These are phyloP conservation scores for Chaetomium cochliodes DNA, from an alignment of 495 filamentous ascomycete species.

Conservation along the genomic window DNA sequence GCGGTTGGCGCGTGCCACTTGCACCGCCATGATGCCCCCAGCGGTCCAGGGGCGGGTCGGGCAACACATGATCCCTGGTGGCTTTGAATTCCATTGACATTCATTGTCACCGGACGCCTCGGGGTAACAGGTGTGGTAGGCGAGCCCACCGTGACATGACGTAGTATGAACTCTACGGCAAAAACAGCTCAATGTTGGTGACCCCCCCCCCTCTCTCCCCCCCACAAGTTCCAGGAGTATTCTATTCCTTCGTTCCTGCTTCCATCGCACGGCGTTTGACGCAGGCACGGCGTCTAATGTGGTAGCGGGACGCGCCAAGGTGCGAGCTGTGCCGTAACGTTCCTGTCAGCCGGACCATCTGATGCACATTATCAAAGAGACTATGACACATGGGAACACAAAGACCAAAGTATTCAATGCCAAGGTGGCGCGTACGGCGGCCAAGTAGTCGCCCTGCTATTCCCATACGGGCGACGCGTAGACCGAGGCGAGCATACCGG, in stretches of 20 bases:
- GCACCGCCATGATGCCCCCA: slow-evolving; percentile 11
- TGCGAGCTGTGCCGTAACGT: slow-evolving; percentile 15
- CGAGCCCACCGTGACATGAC: not conserved
- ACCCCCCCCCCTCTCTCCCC: not conserved
- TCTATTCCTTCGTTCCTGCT: slow-evolving; percentile 15
- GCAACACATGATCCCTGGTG: not conserved
- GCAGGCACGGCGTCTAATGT: slow-evolving; percentile 5
- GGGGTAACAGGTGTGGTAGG: not conserved
- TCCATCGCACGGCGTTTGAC: slow-evolving; percentile 1
- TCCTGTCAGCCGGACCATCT: slow-evolving; percentile 22
- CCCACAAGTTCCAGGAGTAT: not conserved
- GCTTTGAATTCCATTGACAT: not conserved
- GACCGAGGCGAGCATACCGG: slow-evolving; percentile 10
- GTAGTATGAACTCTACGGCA: not conserved
- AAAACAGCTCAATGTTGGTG: not conserved
- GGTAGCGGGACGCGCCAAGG: slow-evolving; percentile 16
- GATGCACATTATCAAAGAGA: not conserved
- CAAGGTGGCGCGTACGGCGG: slow-evolving; percentile 12
- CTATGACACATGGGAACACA: slow-evolving; percentile 23
- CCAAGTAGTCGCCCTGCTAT: not conserved
- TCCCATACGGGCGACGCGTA: slow-evolving; percentile 2
- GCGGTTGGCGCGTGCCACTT: not conserved
- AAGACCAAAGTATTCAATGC: not conserved
- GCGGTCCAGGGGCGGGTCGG: not conserved
- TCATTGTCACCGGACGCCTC: not conserved